Percentiles rank a stretch among this genome's conserved stretches.
phyloP scores from a whole-genome alignment of 2,329 filamentous ascomycete genomes.

The Cryphonectria naterciae region DNA sequence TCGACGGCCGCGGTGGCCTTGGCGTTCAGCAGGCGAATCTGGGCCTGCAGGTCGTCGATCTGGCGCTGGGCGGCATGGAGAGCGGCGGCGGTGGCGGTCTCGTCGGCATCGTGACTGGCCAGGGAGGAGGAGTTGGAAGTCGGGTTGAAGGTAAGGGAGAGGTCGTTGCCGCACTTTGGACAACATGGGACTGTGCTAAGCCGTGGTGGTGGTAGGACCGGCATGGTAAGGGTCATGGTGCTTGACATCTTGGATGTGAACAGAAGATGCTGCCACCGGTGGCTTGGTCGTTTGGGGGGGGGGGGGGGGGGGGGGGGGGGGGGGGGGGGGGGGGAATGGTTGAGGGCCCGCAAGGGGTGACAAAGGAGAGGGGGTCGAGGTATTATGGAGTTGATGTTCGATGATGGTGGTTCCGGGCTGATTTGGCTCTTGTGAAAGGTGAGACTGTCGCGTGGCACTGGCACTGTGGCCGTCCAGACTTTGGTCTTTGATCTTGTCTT shows the following conservation, averaged over 20 bases:
- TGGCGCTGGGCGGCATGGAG: slow-evolving; percentile 61
- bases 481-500: neutral
- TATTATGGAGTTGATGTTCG: neutral
- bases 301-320: too few species aligned
- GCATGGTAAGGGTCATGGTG: slow-evolving; percentile 43
- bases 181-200: slow-evolving; percentile 46
- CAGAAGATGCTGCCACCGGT: neutral
- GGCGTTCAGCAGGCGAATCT: slow-evolving; percentile 71
- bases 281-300: neutral
- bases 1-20: slow-evolving; percentile 69
- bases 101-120: slow-evolving; percentile 33
- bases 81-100: slow-evolving; percentile 42
- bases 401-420: neutral
- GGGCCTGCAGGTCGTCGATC: slow-evolving; percentile 71
- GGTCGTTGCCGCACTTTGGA: slow-evolving; percentile 53
- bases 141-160: slow-evolving; percentile 39
- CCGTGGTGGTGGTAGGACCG: slow-evolving; percentile 32
- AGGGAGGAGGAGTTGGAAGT: slow-evolving; percentile 45
- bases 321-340: neutral
- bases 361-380: neutral
- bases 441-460: neutral
- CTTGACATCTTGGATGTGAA: slow-evolving; percentile 32
- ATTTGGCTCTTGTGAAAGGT: neutral
- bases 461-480: neutral
- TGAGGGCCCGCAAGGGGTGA: neutral